Evolutionary conservation across 345 rosid species (phyloP), one percentile per base, ranked within the genome.

Genomic region (Syzygium aromaticum): DNA sequence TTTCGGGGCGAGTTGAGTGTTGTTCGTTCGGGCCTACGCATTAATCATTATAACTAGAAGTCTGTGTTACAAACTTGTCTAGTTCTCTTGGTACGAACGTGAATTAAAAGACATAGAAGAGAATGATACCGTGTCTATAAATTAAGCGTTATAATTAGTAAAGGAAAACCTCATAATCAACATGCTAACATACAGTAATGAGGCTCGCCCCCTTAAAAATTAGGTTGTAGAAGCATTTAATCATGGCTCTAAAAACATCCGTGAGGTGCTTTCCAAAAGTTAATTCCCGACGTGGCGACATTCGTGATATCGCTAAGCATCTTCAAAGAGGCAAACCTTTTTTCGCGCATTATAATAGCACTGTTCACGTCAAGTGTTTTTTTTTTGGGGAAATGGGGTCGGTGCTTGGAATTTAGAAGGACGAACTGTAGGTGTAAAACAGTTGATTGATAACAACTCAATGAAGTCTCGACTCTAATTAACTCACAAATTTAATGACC

Each of bases 311-410:
- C 30, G 6, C 5, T 2, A 27, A 59, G 28, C 67, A 59, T 5
- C 28, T 27, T 27, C 1, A 3, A 3, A 25, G 64, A 12, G 67
- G 17, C 67, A 59, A 59, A 27, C n/a, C 33, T 12, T 59, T 59
- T 59, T 59, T 13, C 1, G 3, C 11, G 1, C 6, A 27, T 59
- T 27, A 27, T 4, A 0, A 27, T 15, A 12, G 14, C 67, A 59
- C 1, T 0, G 27, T 59, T 27, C n/a, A 59, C 3, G 0, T 59
- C 1, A 0, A 43, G 1, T 0, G 23, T 56, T 56, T 12, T 12
- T 23, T 56, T 0, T 56, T 56, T 0, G 3, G 1, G 14, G 4
- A 56, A 23, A 56, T 23, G 1, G 10, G 1, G 6, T 0, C 4
- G 63, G 23, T 57, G 63, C n/a, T 57, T 57, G 63, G 63, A 57